Evolutionary conservation across 352 stramenopile species (phyloP), one percentile per base, ranked within the genome.

Genomic region (Globisporangium irregulare): DNA sequence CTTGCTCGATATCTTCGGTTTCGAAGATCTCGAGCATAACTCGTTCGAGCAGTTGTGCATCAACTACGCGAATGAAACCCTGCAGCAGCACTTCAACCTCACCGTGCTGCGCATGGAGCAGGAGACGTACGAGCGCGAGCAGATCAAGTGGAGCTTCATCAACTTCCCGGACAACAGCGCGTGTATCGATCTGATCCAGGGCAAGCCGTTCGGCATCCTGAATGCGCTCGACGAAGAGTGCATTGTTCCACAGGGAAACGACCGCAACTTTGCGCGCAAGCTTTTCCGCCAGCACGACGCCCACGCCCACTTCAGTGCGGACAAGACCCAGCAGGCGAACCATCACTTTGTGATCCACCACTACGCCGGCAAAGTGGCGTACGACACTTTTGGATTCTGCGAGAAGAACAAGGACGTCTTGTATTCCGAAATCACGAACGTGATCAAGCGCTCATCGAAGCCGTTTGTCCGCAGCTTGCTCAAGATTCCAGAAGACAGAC

Each of bases 361-460:
- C 79, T 99, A 98, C 71, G 95, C 96, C 58, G 94, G 93, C 29
- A 75, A 80, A 36, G 96, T 99, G n/a, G 75, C 88, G 69, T 99
- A 99, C 75, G 82, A 91, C 55, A 91, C 89, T 20, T 95, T 97
- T 53, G 90, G 92, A 15, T 99, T 98, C 73, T 91, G 98, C 24
- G 97, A 99, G 62, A 99, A 99, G 82, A 99, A 99, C 73, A 95
- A 96, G 72, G 95, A 98, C 73, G 79, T 95, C 58, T 64, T 98
- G 61, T 93, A 95, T 67, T 76, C 85, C 29, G 88, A 96, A 62
- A 90, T 94, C 56, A 92, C 86, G 56, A 79, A 84, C 18, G 76
- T 96, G 7, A 78, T 96, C 54, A 84, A 89, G 71, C 72, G 75
- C 24, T 92, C 82, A 27, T 86, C 82, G 20, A 89, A 91, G 66